Percentiles rank a stretch among this genome's conserved stretches.
Conservation (phyloP, 2,329 filamentous ascomycete genomes). For the Colletotrichum agaves region DNA sequence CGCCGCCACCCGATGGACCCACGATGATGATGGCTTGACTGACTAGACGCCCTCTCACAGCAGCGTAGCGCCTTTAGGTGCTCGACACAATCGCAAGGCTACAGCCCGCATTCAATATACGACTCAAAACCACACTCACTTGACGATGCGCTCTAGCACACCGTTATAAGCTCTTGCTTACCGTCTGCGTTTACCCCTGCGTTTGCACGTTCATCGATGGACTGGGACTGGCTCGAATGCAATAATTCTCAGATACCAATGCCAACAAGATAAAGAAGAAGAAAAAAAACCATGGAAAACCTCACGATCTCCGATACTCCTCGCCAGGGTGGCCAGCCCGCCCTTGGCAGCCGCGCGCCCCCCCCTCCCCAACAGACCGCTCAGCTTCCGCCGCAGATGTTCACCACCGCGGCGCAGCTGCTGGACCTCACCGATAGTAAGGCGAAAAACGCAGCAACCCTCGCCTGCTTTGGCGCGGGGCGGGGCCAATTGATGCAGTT, state of each 20-base stretch:
- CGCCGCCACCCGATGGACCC: slow-evolving; percentile 7
- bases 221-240: slow-evolving; percentile 32
- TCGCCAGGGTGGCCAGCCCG: slow-evolving; percentile 50
- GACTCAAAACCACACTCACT: neutral
- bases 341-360: slow-evolving; percentile 45
- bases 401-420: slow-evolving; percentile 95
- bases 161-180: slow-evolving; percentile 13
- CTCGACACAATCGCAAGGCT: neutral
- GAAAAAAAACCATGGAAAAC: slow-evolving; percentile 59
- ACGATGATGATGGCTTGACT: slow-evolving; percentile 33
- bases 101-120: neutral
- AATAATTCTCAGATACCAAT: slow-evolving; percentile 36
- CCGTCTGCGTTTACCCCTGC: neutral
- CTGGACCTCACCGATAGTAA: slow-evolving; percentile 97
- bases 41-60: neutral
- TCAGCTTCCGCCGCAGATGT: slow-evolving; percentile 93
- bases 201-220: slow-evolving; percentile 32
- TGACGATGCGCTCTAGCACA: slow-evolving; percentile 17
- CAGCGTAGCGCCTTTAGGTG: neutral
- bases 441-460: slow-evolving; percentile 48
- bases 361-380: slow-evolving; percentile 54
- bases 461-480: slow-evolving; percentile 19
- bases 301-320: slow-evolving; percentile 61
- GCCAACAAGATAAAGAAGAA: slow-evolving; percentile 28
- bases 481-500: neutral